Base-by-base conservation (phyloP, 1,284 basidiomycete genomes). In the Sanguinoderma infundibulare region DNA sequence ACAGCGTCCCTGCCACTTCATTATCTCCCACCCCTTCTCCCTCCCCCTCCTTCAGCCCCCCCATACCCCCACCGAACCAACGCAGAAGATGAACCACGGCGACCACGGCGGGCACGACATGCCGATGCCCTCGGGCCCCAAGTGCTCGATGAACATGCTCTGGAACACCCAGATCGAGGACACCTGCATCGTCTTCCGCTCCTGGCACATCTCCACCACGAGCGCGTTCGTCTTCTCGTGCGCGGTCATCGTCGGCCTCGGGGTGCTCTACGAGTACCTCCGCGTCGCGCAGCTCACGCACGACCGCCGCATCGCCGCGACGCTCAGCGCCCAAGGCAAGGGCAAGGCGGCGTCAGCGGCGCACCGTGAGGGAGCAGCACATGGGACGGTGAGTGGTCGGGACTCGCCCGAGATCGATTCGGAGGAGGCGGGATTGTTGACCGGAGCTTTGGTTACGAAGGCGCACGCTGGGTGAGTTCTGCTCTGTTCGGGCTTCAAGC, bases 221-320 rank as follows among this genome's bases (percentile, higher is more conserved):
- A 62, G 76, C 59, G 72, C 76, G 35, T 91, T 93, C 71, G 67
- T 86, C 60, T 65, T 88, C 62, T 91, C 89, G 24, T 87, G 84
- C 72, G 50, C 87, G 61, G 81, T 77, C 61, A 87, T 94, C 74
- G 78, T 87, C 60, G 76, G 76, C 2, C 81, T 93, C 36, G 84
- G 89, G 55, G 76, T 91, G n/a, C 75, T 87, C 65, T 92, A 87
- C 74, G 91, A 93, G 71, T 92, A 89, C 74, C 81, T 93, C 51
- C 85, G 89, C 59, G 78, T 79, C 49, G 81, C 87, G 64, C 84
- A 85, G 73, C 81, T 78, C 66, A 73, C 75, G 49, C 77, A 90
- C 57, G 91, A 94, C 71, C 67, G 73, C 8, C 78, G 79, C 49
- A 83, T 94, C 62, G 87, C 85, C 12, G 73, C 73, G 52, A 70